Evolutionary conservation across 2,329 filamentous ascomycete genomes (phyloP), one percentile per base, ranked within the genome.

Genomic region (Ophiostoma himal-ulmi): DNA sequence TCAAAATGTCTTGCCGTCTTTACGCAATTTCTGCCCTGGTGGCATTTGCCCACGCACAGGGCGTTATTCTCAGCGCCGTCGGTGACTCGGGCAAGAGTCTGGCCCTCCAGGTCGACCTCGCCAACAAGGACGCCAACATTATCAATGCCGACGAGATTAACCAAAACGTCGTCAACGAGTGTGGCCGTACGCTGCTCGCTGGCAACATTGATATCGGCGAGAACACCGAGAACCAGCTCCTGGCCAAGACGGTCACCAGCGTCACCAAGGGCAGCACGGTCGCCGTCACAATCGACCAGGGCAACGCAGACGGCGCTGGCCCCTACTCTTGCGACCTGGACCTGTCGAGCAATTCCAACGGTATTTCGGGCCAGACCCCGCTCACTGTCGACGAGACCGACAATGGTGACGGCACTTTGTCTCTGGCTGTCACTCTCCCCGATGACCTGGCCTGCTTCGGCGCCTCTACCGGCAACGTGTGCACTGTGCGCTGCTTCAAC

Each of bases 141-240:
- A 89, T 90, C 78, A 82, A 83, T 62, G 84, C 87, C 70, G 82
- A 82, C 10, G 81, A 86, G 80, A 83, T 86, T 73, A 71, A 75
- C 3, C 77, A 79, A 70, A 85, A 85, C 74, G 75, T 83, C 4
- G 85, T 86, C 60, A 86, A 85, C 73, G 81, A 84, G 70, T 89
- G 88, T 75, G 88, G 88, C 65, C 83, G 87, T 72, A 90, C 87
- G 8, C 82, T 89, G 76, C 76, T 86, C 62, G 75, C 80, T 70
- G 88, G 88, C 65, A 86, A 84, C 79, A 90, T 90, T 76, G 85
- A 89, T 73, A 81, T 89, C 69, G 83, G 82, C 54, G 82, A 84
- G 76, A 83, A 83, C 73, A 86, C 83, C 0, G 83, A 86, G 77
- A 82, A 83, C 71, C 82, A 82, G 7, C 73, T 87, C 2, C 77